phyloP scores from a whole-genome alignment of 2,329 filamentous ascomycete genomes.

The Stachybotrys chartarum region DNA sequence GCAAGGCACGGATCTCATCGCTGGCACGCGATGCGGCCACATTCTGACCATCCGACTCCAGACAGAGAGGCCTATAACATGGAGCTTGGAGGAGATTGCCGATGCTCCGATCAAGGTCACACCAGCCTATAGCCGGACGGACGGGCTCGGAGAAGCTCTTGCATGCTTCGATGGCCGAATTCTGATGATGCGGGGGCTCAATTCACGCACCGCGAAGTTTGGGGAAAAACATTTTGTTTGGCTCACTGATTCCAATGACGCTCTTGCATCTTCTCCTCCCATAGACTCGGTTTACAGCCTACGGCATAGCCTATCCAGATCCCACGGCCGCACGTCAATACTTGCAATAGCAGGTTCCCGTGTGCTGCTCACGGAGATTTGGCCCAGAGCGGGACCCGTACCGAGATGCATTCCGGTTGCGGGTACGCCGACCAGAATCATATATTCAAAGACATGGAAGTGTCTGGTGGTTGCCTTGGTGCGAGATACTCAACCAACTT shows the following conservation, averaged over 20 bases:
- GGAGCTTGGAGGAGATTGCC: slow-evolving; percentile 25
- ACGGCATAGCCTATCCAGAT: slow-evolving; percentile 27
- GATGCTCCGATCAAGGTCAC: slow-evolving; percentile 27
- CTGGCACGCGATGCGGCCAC: slow-evolving; percentile 46
- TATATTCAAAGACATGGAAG: slow-evolving; percentile 47
- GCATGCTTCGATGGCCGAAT: slow-evolving; percentile 42
- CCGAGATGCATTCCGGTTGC: slow-evolving; percentile 40
- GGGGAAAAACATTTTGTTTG: slow-evolving; percentile 39
- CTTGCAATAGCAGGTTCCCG: slow-evolving; percentile 42
- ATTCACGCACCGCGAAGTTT: slow-evolving; percentile 20
- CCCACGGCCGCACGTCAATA: slow-evolving; percentile 31
- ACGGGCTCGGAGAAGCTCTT: slow-evolving; percentile 25
- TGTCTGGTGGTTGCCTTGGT: slow-evolving; percentile 47
- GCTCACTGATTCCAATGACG: slow-evolving; percentile 42
- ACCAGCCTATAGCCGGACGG: slow-evolving; percentile 14
- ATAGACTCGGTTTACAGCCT: slow-evolving; percentile 42
- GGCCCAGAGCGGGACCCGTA: slow-evolving; percentile 35
- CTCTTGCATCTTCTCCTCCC: slow-evolving; percentile 35
- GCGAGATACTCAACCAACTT: slow-evolving; percentile 33
- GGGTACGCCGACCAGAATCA: slow-evolving; percentile 42
- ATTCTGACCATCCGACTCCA: slow-evolving; percentile 32
- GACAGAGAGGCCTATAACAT: slow-evolving; percentile 11
- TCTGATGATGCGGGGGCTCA: slow-evolving; percentile 32
- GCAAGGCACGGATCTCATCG: slow-evolving; percentile 24
- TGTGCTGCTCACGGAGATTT: slow-evolving; percentile 47